These are phyloP conservation scores for Aspergillus mulundensis DNA, from an alignment of 495 filamentous ascomycete species.

Conservation along the genomic window DNA sequence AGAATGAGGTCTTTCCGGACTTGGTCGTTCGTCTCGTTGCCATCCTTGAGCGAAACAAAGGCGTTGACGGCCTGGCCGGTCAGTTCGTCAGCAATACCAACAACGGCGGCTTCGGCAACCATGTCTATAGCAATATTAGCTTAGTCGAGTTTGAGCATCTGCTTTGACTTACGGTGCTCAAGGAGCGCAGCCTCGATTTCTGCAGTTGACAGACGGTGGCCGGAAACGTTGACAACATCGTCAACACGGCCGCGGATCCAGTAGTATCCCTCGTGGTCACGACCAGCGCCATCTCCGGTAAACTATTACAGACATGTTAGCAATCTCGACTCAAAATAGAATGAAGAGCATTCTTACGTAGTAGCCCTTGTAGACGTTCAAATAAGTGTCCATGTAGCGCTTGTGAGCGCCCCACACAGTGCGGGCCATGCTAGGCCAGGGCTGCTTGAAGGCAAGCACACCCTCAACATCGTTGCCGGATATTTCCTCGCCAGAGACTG, in stretches of 20 bases:
- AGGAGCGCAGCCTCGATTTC: conserved; percentile 97
- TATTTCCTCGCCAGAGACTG: conserved; percentile 90
- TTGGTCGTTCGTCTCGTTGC: conserved; percentile 71
- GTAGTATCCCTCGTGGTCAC: conserved; percentile 98
- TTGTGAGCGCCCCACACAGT: conserved; percentile 98
- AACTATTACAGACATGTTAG: conserved; percentile 57
- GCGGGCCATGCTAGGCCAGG: conserved; percentile 98
- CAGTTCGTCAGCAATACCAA: conserved; percentile 87
- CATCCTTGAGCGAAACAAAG: conserved; percentile 91
- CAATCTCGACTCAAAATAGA: background rate
- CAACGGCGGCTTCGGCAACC: conserved; percentile 93
- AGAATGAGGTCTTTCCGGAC: conserved; percentile 87
- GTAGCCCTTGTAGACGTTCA: conserved; percentile 97
- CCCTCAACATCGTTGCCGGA: conserved; percentile 97
- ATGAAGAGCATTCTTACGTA: conserved; percentile 62
- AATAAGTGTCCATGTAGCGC: conserved; percentile 97
- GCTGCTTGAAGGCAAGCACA: conserved; percentile 95
- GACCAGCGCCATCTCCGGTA: conserved; percentile 94
- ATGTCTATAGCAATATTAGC: conserved; percentile 26
- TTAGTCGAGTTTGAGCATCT: background rate
- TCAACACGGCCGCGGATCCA: conserved; percentile 99
- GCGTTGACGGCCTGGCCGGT: conserved; percentile 97
- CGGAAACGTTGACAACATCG: conserved; percentile 96
- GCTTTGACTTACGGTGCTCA: conserved; percentile 64
- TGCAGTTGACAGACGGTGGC: conserved; percentile 92